phyloP scores from a whole-genome alignment of 2,329 filamentous ascomycete species.

The Beauveria australis region DNA sequence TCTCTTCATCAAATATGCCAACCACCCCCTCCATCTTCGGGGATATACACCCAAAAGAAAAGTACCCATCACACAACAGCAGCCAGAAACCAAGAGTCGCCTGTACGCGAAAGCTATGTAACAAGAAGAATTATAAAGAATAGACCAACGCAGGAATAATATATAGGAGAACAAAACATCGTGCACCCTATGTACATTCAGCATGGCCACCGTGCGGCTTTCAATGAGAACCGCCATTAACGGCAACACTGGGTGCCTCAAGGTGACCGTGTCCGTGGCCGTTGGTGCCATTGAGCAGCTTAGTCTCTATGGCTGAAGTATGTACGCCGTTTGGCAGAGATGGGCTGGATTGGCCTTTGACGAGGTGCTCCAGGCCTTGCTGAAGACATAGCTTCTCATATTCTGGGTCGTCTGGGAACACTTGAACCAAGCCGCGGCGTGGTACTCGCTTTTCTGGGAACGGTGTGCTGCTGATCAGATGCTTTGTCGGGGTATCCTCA shows the following conservation, averaged over 20 bases:
- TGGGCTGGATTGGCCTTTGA: constrained; percentile 37
- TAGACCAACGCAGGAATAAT: not conserved
- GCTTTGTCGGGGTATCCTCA: constrained; percentile 40
- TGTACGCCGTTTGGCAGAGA: constrained; percentile 39
- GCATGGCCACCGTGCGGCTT: not conserved
- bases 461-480: constrained; percentile 42
- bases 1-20: constrained; percentile 6
- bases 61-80: constrained; percentile 13
- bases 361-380: constrained; percentile 48
- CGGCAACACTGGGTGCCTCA: constrained; percentile 16
- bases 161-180: not conserved
- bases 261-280: constrained; percentile 14
- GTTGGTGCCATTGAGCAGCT: constrained; percentile 11
- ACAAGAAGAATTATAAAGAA: constrained; percentile 1
- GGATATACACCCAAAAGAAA: not conserved
- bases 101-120: constrained; percentile 1
- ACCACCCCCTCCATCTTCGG: not conserved
- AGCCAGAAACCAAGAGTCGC: not conserved
- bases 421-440: constrained; percentile 44
- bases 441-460: constrained; percentile 48
- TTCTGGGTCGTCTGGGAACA: constrained; percentile 48
- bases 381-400: constrained; percentile 47
- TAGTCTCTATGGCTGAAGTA: constrained; percentile 36
- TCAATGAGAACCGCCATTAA: constrained; percentile 22
- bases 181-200: not conserved